Percentiles rank a stretch among this genome's conserved stretches.
Conservation (phyloP, 73 alveolate genomes). For the Tetrahymena malaccensis region DNA sequence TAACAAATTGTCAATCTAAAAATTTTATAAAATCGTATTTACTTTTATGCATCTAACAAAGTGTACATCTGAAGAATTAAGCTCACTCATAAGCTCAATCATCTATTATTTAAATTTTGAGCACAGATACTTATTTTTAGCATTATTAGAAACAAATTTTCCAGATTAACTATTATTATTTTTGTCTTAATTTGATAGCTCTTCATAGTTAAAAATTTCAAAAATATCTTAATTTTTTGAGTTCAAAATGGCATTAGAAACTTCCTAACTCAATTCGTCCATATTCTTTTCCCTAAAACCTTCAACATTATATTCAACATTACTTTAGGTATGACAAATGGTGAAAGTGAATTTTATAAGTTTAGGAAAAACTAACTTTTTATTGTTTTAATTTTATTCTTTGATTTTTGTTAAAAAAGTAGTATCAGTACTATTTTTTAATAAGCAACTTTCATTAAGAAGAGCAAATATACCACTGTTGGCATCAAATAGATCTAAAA, state of each 20-base stretch:
- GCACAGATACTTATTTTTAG: conserved; percentile 67
- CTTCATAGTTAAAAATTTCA: neutral
- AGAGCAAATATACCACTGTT: conserved; percentile 53
- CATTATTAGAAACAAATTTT: conserved; percentile 52
- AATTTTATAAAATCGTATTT: neutral
- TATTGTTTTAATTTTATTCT: conserved; percentile 24
- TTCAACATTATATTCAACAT: conserved; percentile 65
- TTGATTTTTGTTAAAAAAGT: conserved; percentile 25
- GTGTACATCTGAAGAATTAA: conserved; percentile 84
- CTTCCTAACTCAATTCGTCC: conserved; percentile 64
- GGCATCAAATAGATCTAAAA: conserved; percentile 52
- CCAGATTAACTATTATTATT: conserved; percentile 9
- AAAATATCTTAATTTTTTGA: conserved; percentile 1
- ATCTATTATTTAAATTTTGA: conserved; percentile 81
- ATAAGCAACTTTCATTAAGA: conserved; percentile 49
- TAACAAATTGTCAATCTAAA: neutral
- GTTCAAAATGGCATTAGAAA: neutral
- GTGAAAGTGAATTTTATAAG: conserved; percentile 40
- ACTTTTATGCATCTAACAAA: conserved; percentile 84
- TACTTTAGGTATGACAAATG: conserved; percentile 74
- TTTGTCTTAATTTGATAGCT: neutral
- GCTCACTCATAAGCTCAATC: conserved; percentile 76
- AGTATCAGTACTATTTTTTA: conserved; percentile 18
- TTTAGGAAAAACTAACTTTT: neutral
- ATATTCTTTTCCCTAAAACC: conserved; percentile 84